A percentile compares a stretch with the other conserved stretches of the same genome.
phyloP scores from a whole-genome alignment of 106 monocot genomes.

The Apostasia ramifera region DNA sequence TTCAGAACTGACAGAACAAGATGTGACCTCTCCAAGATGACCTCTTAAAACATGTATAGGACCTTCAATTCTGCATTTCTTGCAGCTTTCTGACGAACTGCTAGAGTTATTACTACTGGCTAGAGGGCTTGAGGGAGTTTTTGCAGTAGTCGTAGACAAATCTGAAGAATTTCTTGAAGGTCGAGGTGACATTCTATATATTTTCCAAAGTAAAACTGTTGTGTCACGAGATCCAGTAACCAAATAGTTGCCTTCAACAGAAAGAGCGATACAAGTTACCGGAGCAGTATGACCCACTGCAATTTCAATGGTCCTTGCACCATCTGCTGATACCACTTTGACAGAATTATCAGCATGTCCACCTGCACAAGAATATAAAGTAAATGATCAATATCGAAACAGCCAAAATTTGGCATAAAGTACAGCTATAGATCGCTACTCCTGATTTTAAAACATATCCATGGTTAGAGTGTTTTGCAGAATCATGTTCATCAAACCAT shows the following conservation, averaged over 20 bases:
- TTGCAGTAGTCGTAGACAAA: conserved; percentile 19
- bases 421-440: too few relatives aligned
- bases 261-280: conserved; percentile 76
- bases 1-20: conserved; percentile 76
- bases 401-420: neutral
- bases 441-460: too few relatives aligned
- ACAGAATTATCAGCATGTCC: conserved; percentile 92
- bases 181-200: conserved; percentile 33
- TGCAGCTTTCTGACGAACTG: conserved; percentile 14
- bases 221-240: conserved; percentile 87
- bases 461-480: too few relatives aligned
- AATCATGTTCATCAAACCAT: too few relatives aligned
- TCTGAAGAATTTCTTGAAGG: conserved; percentile 25
- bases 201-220: conserved; percentile 86
- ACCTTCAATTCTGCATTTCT: conserved; percentile 64
- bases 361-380: conserved; percentile 22
- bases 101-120: conserved; percentile 22
- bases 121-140: conserved; percentile 40
- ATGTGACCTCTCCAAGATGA: conserved; percentile 73
- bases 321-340: conserved; percentile 75
- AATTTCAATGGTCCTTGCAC: conserved; percentile 86
- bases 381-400: conserved; percentile 4
- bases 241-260: conserved; percentile 66
- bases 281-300: conserved; percentile 70
- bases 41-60: conserved; percentile 92